Evolutionary conservation across 768 basidiomycete genomes (phyloP), one percentile per base, ranked within the genome.

Genomic region (Naematelia aurantialba): DNA sequence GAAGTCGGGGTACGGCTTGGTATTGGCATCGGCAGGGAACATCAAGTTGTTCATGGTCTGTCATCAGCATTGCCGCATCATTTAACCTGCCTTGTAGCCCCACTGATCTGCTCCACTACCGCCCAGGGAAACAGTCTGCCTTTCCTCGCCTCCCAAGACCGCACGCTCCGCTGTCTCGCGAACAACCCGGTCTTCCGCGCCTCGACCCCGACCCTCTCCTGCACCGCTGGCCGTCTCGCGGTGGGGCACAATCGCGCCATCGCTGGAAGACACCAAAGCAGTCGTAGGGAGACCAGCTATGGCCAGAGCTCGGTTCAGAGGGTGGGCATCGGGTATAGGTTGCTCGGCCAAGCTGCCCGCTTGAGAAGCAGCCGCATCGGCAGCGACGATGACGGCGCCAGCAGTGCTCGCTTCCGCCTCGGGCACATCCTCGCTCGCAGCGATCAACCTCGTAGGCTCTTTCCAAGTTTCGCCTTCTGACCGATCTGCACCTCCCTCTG

Each of bases 31-130:
- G 1, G 96, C 93, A 0, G 87, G 73, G 71, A 97, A 99, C 91
- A 96, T 96, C 54, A 99, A 81, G 2, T 89, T 86, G 78, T 99
- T 99, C 58, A 96, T 86, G 25, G 90, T 83, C 92, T 96, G 67
- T 13, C 52, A 10, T 58, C 14, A 42, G 44, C 19, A 53, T 45
- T 62, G 17, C 52, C 42, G n/a, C 47, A 52, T 56, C 26, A 39
- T 2, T 24, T 31, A 42, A 55, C 70, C 61, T 50, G 75, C 75
- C 60, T 70, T 74, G 57, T 71, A 77, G 0, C 67, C 72, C 76
- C 76, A 77, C 10, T 59, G 60, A 54, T 74, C 60, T 10, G 65
- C 56, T 46, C 76, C 66, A 52, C 61, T 69, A 12, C 69, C 66
- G 29, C 56, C 68, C 24, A 68, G 51, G 5, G 65, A 56, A 0